Evolutionary conservation across 169 alveolate genomes (phyloP), one percentile per base, ranked within the genome.

Genomic region (Eimeria sp.): DNA sequence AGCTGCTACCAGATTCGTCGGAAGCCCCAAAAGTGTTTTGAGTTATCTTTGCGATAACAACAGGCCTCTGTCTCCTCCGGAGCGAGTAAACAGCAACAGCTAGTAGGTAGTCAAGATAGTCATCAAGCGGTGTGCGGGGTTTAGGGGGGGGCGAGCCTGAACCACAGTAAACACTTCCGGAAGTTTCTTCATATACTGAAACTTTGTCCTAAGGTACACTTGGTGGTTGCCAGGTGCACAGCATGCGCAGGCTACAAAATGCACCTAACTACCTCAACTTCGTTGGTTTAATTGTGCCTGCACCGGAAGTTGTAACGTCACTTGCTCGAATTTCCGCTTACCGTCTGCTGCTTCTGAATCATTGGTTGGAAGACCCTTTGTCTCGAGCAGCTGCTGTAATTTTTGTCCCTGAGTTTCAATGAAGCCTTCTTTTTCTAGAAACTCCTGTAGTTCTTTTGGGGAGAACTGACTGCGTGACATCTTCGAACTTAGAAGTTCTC

Each of bases 381-480:
- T 0, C 62, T 64, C 68, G 56, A 85, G 80, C 60, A 85, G 62
- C 16, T 64, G 64, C 60, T 49, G 77, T 33, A 85, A 46, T 80
- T 85, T 85, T 60, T 85, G 93, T 25, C 72, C 93, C 49, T 85
- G 76, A 14, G 93, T 85, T 64, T 60, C 82, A 40, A 85, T 40
- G 64, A 85, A 85, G 14, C 93, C 93, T 27, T 85, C 93, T 4
- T 58, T 40, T 56, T 30, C 64, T 30, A 85, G n/a, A 25, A 85
- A 85, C 49, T 33, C 62, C 40, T 25, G 93, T 60, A 85, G 82
- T 4, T 85, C 93, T 23, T 85, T 27, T 8, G 52, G 93, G 9
- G 77, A n/a, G 33, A 40, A 43, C n/a, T 71, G 64, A 20, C 49
- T 40, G 77, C 68, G 80, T 43, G 60, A 40, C 68, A 52, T 33